These are phyloP conservation scores for Globisporangium viniferum DNA, from an alignment of 352 stramenopile genomes.

Conservation along the genomic window DNA sequence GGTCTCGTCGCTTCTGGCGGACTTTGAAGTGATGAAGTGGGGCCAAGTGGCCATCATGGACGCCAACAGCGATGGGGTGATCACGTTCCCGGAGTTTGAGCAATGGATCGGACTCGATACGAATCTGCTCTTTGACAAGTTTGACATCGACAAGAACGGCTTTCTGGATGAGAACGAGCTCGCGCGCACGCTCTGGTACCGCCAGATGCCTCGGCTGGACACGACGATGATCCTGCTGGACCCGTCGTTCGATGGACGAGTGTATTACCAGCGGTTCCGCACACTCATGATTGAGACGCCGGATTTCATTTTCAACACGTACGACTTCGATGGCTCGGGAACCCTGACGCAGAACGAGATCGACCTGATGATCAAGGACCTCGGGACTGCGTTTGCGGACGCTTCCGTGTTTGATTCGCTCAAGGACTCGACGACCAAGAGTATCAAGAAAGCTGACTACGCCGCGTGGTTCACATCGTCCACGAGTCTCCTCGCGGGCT, in stretches of 20 bases:
- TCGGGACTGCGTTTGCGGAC: conserved; percentile 47
- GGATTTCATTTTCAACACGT: conserved; percentile 63
- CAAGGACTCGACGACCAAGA: conserved; percentile 31
- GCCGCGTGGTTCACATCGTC: conserved; percentile 51
- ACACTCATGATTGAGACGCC: conserved; percentile 36
- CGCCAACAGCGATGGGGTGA: conserved; percentile 41
- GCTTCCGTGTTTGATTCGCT: conserved; percentile 34
- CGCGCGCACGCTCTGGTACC: conserved; percentile 55
- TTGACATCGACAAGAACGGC: conserved; percentile 82
- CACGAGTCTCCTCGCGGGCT: conserved; percentile 57
- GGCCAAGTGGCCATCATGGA: conserved; percentile 49
- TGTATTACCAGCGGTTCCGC: conserved; percentile 73
- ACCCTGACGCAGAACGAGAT: conserved; percentile 63
- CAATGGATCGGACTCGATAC: conserved; percentile 67
- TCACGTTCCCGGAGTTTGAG: conserved; percentile 72
- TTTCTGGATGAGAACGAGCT: conserved; percentile 85
- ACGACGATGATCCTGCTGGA: conserved; percentile 68
- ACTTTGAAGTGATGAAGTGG: conserved; percentile 67
- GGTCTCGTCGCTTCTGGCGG: conserved; percentile 33
- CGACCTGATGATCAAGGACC: conserved; percentile 61
- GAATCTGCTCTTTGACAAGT: conserved; percentile 78
- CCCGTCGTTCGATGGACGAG: conserved; percentile 74
- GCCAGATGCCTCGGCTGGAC: conserved; percentile 70
- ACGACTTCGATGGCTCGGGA: conserved; percentile 65
- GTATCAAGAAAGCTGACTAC: conserved; percentile 51